Percentiles rank a stretch among this genome's conserved stretches.
Conservation (phyloP, 2,329 filamentous ascomycete genomes). For the Aspergillus fumigatiaffinis region DNA sequence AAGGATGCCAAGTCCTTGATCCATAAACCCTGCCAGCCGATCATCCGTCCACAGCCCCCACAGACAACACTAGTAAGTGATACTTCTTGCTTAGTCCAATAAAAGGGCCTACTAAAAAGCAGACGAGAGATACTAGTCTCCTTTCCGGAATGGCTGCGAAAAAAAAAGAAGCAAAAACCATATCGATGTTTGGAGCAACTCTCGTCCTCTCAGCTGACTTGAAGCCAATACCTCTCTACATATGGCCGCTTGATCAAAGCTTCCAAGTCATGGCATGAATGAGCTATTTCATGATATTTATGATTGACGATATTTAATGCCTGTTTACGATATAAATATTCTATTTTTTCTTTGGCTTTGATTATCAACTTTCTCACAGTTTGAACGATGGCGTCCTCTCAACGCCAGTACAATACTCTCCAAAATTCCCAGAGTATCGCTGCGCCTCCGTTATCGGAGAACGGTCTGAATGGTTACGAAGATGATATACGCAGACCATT, state of each 20-base stretch:
- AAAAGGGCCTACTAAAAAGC: neutral
- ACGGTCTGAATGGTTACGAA: neutral
- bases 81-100: neutral
- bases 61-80: too few relatives aligned
- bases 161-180: neutral
- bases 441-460: neutral
- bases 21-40: neutral
- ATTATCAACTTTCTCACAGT: neutral
- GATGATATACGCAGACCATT: neutral
- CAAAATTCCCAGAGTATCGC: neutral
- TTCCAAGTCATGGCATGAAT: neutral
- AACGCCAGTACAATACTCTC: neutral
- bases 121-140: neutral
- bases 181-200: neutral
- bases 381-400: neutral
- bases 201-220: neutral
- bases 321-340: neutral
- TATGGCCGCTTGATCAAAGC: neutral
- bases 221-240: neutral
- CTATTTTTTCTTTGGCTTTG: neutral
- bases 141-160: neutral
- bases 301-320: neutral
- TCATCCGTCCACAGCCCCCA: neutral
- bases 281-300: neutral
- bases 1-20: neutral